Conservation (phyloP, 805 yeast genomes). For the Candida coquimbonensis region DNA sequence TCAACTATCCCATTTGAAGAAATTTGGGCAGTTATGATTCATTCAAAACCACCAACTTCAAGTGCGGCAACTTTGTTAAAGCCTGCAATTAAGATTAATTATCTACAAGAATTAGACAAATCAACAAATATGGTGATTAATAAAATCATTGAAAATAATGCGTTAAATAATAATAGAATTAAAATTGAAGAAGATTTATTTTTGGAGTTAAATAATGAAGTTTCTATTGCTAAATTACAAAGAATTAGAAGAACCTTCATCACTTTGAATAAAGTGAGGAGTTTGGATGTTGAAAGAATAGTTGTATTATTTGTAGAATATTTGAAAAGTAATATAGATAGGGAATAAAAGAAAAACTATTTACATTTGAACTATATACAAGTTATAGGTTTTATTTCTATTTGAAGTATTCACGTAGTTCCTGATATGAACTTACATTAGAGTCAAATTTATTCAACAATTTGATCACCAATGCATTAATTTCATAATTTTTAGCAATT, state of each 20-base stretch:
- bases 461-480: neutral
- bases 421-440: conserved; percentile 7
- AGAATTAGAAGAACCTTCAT: conserved; percentile 79
- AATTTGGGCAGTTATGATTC: conserved; percentile 55
- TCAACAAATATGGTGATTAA: conserved; percentile 60
- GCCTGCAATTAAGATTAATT: conserved; percentile 71
- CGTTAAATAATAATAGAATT: conserved; percentile 35
- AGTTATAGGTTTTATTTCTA: neutral
- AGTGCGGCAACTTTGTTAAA: conserved; percentile 80
- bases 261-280: conserved; percentile 72
- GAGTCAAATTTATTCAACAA: conserved; percentile 13
- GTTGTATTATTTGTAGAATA: conserved; percentile 72
- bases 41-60: conserved; percentile 56
- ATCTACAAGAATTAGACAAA: conserved; percentile 69
- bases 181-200: conserved; percentile 35
- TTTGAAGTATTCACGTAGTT: conserved; percentile 7
- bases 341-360: conserved; percentile 8
- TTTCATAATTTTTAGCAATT: neutral
- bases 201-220: conserved; percentile 53
- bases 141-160: conserved; percentile 57
- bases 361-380: neutral
- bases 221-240: conserved; percentile 73
- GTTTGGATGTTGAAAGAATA: conserved; percentile 63
- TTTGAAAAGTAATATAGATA: conserved; percentile 45
- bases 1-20: conserved; percentile 53